Base-by-base conservation (phyloP, 2,329 filamentous ascomycete species). In the Arachnomyces sp. region DNA sequence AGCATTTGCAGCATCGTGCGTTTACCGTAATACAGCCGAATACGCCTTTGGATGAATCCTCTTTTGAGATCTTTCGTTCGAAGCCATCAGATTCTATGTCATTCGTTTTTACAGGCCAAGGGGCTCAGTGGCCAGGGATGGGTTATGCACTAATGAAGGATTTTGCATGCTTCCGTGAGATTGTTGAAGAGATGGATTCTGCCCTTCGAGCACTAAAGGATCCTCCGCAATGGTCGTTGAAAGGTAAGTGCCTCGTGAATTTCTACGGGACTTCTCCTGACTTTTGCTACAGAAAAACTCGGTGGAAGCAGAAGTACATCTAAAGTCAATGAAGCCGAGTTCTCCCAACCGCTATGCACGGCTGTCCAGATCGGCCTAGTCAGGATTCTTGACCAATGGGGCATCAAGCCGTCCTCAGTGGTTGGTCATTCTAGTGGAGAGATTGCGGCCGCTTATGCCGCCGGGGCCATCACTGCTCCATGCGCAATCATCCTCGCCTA, bases 401-500 rank as follows among this genome's bases (percentile, higher is more conserved):
- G 34, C n/a, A 29, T 50, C 4, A 18, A 13, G 2, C 46, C 48
- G 3, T 12, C 17, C 6, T 37, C 36, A 2, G 46, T 48, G 2
- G 42, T 48, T 1, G 48, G 48, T 1, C 48, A 50, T 32, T 48
- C 43, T 8, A 42, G 38, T n/a, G 48, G 48, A 5, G 48, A 50
- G 32, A 45, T 48, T 20, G 46, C 43, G 8, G 48, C 48, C 6
- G 46, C 45, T 9, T 48, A 46, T 36, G 46, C 46, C 12, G 41
- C 45, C 2, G 39, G 60, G 2, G 45, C 54, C 7, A 38, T 68
- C 1, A 49, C 55, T 5, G 50, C 54, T 2, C 47, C 56, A 20
- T 54, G 58, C 12, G 60, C 60, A 12, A 49, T 61, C 53, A 57
- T 63, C 1, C 61, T 72, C 12, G 73, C 74, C 1, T 78, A 74